These are phyloP conservation scores for Ascochyta pisi DNA, from an alignment of 2,329 filamentous ascomycete genomes.

Conservation along the genomic window DNA sequence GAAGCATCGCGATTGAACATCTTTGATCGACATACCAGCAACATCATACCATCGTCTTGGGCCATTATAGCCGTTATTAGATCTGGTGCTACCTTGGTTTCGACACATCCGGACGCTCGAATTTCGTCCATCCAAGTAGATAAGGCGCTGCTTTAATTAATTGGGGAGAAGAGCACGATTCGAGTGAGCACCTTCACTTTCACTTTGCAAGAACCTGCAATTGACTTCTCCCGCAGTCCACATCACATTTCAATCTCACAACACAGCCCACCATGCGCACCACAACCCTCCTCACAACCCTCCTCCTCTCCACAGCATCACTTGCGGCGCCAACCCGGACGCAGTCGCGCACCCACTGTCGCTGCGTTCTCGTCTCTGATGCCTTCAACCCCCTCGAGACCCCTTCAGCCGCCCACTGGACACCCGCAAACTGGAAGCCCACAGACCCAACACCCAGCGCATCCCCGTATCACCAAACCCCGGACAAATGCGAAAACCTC, in stretches of 20 bases:
- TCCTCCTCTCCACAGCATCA: conserved; percentile 20
- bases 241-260: not conserved
- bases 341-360: conserved; percentile 37
- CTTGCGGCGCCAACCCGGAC: conserved; percentile 27
- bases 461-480: conserved; percentile 8
- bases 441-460: conserved; percentile 24
- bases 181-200: not conserved
- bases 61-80: not conserved
- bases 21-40: not conserved
- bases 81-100: conserved; percentile 1
- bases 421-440: conserved; percentile 17
- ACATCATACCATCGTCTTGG: conserved; percentile 2
- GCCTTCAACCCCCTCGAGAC: conserved; percentile 23
- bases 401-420: conserved; percentile 30
- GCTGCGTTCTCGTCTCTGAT: conserved; percentile 34
- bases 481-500: conserved; percentile 32
- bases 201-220: not conserved
- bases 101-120: conserved; percentile 4
- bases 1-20: conserved; percentile 1
- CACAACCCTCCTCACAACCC: conserved; percentile 23
- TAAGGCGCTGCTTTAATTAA: not conserved
- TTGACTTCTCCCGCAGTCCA: conserved; percentile 1
- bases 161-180: not conserved
- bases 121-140: not conserved
- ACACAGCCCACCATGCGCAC: conserved; percentile 9